Evolutionary conservation across 441 rosid species (phyloP).

Genomic region (Bruguiera hainesii): DNA sequence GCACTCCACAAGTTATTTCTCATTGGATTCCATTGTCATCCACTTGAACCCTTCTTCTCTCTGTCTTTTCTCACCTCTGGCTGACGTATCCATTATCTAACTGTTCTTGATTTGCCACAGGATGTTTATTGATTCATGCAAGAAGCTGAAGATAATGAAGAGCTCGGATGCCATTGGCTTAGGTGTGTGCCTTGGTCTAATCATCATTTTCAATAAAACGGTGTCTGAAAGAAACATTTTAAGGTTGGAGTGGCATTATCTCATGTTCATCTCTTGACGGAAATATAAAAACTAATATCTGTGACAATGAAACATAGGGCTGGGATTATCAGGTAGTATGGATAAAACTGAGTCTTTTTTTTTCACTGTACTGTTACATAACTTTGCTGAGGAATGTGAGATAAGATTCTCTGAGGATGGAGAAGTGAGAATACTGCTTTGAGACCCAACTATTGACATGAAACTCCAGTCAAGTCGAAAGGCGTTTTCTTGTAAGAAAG

Average conservation of each 20-base stretch:
- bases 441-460: not conserved
- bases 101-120: conserved; percentile 33
- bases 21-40: not conserved
- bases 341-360: not conserved
- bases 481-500: not conserved
- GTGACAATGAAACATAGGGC: too few relatives aligned
- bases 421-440: not conserved
- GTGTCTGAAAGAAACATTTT: too few relatives aligned
- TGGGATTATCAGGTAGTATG: not conserved
- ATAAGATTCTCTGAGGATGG: conserved; percentile 5
- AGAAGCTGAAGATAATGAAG: conserved; percentile 86
- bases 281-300: too few relatives aligned
- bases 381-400: not conserved
- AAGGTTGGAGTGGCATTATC: too few relatives aligned
- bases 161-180: conserved; percentile 89
- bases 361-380: not conserved
- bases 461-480: not conserved
- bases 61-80: not conserved
- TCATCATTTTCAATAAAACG: not conserved
- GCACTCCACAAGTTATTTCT: too few relatives aligned
- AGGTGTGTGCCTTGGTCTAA: conserved; percentile 38
- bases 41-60: not conserved
- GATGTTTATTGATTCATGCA: conserved; percentile 81
- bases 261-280: too few relatives aligned
- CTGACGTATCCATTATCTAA: too few relatives aligned